Evolutionary conservation across 192 early-diverging fungal species (phyloP).

Genomic region (Allomyces macrogynus): DNA sequence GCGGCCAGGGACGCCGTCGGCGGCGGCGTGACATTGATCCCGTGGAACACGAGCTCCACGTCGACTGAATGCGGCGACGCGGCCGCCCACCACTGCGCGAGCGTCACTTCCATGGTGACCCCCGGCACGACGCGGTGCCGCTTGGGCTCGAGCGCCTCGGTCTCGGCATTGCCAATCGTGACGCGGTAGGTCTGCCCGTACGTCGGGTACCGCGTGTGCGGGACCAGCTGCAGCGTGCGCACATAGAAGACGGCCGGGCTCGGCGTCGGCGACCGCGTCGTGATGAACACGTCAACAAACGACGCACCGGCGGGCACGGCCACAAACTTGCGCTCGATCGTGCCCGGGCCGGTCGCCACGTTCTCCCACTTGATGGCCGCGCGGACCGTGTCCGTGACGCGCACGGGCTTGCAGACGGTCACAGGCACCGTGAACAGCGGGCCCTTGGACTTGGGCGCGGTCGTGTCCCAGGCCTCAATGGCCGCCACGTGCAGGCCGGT

Average conservation of each 20-base stretch:
- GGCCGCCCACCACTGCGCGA: constrained; percentile 82
- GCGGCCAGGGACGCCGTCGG: constrained; percentile 6
- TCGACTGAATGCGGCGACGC: constrained; percentile 45
- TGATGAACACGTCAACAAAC: too few relatives aligned
- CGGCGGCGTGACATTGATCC: constrained; percentile 24
- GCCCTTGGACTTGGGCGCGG: constrained; percentile 16
- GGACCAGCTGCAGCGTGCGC: constrained; percentile 55
- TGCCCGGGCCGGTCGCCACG: constrained; percentile 51
- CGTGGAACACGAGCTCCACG: constrained; percentile 55
- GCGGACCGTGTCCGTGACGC: constrained; percentile 13
- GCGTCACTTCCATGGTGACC: constrained; percentile 52
- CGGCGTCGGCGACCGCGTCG: constrained; percentile 6
- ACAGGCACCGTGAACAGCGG: constrained; percentile 73
- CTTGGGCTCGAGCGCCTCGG: constrained; percentile 9
- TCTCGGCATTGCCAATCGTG: too few relatives aligned
- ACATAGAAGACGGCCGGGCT: constrained; percentile 43
- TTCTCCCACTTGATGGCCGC: constrained; percentile 30
- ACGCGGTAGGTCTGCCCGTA: constrained; percentile 22
- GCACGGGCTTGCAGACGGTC: constrained; percentile 73
- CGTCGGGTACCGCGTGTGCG: constrained; percentile 38
- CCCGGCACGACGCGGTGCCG: constrained; percentile 41
- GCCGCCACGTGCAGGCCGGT: too few relatives aligned
- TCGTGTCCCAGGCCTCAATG: too few relatives aligned
- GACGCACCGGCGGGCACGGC: constrained; percentile 53
- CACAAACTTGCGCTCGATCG: constrained; percentile 64